Evolutionary conservation across 148 eudicot genomes (phyloP).

Genomic region (Limonium bicolor): DNA sequence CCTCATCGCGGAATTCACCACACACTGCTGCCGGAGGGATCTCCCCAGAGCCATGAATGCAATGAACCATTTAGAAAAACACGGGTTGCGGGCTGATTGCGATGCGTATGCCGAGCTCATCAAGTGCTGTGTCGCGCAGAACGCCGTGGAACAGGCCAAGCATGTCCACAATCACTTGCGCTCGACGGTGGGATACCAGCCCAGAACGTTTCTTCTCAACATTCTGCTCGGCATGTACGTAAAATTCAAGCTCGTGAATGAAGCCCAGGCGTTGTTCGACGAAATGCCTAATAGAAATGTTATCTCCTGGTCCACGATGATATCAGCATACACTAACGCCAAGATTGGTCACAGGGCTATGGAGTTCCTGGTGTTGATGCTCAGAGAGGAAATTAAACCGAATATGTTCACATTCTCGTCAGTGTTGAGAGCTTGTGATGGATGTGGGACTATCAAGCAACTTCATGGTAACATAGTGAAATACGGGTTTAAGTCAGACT

Average conservation of each 20-base stretch:
- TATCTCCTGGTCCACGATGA: conserved; percentile 36
- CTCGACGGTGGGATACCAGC: conserved; percentile 24
- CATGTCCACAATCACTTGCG: conserved; percentile 26
- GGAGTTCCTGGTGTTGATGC: conserved; percentile 25
- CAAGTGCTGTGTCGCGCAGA: conserved; percentile 19
- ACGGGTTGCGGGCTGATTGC: conserved; percentile 19
- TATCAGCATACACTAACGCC: conserved; percentile 28
- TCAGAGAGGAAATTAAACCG: conserved; percentile 19
- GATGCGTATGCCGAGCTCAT: conserved; percentile 27
- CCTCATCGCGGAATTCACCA: conserved; percentile 16
- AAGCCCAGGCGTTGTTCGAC: conserved; percentile 29
- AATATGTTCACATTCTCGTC: conserved; percentile 38
- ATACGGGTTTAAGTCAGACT: conserved; percentile 30
- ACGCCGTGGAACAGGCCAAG: conserved; percentile 22
- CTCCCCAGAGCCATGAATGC: conserved; percentile 25
- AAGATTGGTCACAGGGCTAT: conserved; percentile 17
- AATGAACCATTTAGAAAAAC: conserved; percentile 15
- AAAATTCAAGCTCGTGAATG: conserved; percentile 23
- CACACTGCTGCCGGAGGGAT: conserved; percentile 15
- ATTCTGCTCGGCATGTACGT: conserved; percentile 32
- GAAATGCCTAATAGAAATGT: conserved; percentile 38
- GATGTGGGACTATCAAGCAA: conserved; percentile 20
- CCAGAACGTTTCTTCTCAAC: conserved; percentile 20
- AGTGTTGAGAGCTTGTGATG: conserved; percentile 32
- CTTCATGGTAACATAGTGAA: conserved; percentile 26